Percentiles rank a stretch among this genome's conserved stretches.
These are phyloP conservation scores for Gossypium stocksii DNA, from an alignment of 345 rosid genomes.

Conservation along the genomic window DNA sequence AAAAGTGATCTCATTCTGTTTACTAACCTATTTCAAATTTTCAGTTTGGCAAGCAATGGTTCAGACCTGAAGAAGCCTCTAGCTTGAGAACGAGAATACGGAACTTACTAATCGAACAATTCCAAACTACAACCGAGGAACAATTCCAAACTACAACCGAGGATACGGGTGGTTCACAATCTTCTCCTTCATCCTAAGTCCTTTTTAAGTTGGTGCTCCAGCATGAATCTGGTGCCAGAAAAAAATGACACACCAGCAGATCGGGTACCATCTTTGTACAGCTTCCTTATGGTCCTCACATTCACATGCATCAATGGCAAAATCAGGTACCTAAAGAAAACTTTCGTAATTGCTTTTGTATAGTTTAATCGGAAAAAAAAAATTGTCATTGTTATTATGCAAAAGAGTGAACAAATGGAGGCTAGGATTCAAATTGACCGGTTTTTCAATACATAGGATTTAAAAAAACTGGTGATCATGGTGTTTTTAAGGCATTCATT, in stretches of 20 bases:
- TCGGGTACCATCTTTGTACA: conserved; percentile 11
- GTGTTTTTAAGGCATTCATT: neutral
- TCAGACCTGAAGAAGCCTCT: conserved; percentile 82
- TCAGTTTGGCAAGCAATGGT: conserved; percentile 87
- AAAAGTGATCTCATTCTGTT: neutral
- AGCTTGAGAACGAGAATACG: conserved; percentile 63
- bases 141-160: conserved; percentile 39
- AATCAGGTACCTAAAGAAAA: neutral
- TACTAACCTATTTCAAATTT: conserved; percentile 8
- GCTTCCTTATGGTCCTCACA: conserved; percentile 9
- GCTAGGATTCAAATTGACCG: neutral
- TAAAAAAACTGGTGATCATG: neutral
- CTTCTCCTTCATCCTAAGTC: conserved; percentile 7
- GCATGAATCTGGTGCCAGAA: conserved; percentile 23
- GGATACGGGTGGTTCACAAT: neutral
- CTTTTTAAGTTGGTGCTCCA: conserved; percentile 9
- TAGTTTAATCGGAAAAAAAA: neutral
- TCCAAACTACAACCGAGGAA: conserved; percentile 30
- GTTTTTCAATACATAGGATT: neutral
- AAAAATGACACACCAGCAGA: neutral
- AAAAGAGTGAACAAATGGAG: neutral
- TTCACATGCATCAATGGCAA: neutral
- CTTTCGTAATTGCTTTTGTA: neutral
- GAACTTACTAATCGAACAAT: conserved; percentile 45
- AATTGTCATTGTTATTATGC: neutral